Base-by-base conservation (phyloP, 2,329 filamentous ascomycete species). In the Achaetomium macrosporum region DNA sequence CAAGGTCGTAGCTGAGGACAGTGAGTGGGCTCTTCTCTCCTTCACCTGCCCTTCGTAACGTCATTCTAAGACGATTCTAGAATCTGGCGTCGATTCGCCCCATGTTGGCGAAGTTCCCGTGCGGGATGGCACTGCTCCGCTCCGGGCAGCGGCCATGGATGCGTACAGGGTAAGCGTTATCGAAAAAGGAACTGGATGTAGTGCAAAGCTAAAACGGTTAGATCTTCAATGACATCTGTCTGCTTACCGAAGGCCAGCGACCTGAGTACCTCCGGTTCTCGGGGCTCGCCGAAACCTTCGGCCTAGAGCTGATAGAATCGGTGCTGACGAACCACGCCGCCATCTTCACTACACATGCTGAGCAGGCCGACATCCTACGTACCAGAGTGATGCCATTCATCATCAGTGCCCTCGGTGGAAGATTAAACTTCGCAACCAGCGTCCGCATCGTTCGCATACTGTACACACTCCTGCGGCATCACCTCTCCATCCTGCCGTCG, bases 251-350 rank as follows among this genome's bases (percentile, higher is more conserved):
- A 66, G 88, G 88, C 33, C 87, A 93, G 62, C 84, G 85, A 39
- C 84, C 91, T 4, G 83, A 89, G 58, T 96, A 91, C 63, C 77
- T 99, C 37, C 83, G 84, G 31, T 88, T 93, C 62, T 84, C 87
- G 12, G 82, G 82, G 3, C 76, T 97, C 10, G 84, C 89, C 0
- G 84, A 90, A 61, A 86, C 88, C 0, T 93, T 95, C 61, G 88
- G 90, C 6, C 73, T 99, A 1, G 93, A 99, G 66, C 77, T 97
- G 50, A 90, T 99, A 61, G 91, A 96, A 69, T 92, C 90, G 1
- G 84, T 96, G 48, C 74, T 99, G 54, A 85, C 87, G 20, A 95
- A 91, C 62, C 90, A 96, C 72, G 81, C 85, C n/a, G 76, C 78
- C 47, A 82, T 95, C 29, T 93, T 97, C 67, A 75, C 84, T 16